A percentile compares a stretch with the other conserved stretches of the same genome.
These are phyloP conservation scores for Eucalyptus sp. DNA, from an alignment of 345 rosid species.

Conservation along the genomic window DNA sequence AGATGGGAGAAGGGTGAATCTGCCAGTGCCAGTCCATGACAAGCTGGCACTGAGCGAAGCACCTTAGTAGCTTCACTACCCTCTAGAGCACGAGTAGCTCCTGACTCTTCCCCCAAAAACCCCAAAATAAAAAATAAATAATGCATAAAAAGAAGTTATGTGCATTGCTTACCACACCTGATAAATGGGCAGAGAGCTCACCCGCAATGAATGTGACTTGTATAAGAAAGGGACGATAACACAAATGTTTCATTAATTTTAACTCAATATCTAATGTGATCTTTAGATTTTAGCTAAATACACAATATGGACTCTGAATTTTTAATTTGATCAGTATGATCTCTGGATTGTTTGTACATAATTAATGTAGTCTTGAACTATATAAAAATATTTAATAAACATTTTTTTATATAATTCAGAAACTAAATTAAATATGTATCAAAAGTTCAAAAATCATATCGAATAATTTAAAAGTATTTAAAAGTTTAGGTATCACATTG, in stretches of 20 bases:
- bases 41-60: slow-evolving; percentile 34
- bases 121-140: background rate
- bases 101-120: background rate
- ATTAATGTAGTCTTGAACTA: too few species aligned
- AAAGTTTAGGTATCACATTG: too few species aligned
- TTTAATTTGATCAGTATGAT: too few species aligned
- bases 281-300: too few species aligned
- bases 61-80: slow-evolving; percentile 4
- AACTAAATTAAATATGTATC: background rate
- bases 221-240: background rate
- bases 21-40: slow-evolving; percentile 42
- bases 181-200: background rate
- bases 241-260: background rate
- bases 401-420: too few species aligned
- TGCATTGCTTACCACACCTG: background rate
- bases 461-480: too few species aligned
- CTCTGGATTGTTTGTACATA: too few species aligned
- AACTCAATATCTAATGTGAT: too few species aligned
- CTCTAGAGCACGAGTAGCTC: background rate
- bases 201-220: background rate
- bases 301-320: too few species aligned
- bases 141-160: background rate
- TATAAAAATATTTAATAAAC: too few species aligned
- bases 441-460: too few species aligned
- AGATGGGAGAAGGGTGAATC: background rate